These are phyloP conservation scores for Candida nanaspora DNA, from an alignment of 805 yeast genomes.

Conservation along the genomic window DNA sequence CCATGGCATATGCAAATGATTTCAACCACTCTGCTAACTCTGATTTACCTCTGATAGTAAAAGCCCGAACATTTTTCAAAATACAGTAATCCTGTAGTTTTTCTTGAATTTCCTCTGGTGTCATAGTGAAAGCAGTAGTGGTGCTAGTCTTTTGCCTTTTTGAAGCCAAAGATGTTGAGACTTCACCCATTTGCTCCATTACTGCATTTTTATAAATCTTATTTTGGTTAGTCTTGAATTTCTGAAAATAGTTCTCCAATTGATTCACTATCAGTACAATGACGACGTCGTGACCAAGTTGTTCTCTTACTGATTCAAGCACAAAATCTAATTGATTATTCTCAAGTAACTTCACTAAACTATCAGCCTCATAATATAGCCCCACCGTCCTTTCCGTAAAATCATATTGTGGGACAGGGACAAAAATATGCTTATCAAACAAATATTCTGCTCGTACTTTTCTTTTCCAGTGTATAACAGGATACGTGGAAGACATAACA, in stretches of 20 bases:
- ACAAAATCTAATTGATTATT: slow-evolving; percentile 18
- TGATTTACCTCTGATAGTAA: slow-evolving; percentile 37
- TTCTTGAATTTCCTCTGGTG: slow-evolving; percentile 30
- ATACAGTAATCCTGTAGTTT: slow-evolving; percentile 40
- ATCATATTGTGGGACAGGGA: slow-evolving; percentile 39
- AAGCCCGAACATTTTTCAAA: slow-evolving; percentile 38
- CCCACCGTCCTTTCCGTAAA: slow-evolving; percentile 37
- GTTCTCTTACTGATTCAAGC: slow-evolving; percentile 14
- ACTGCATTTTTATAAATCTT: slow-evolving; percentile 31
- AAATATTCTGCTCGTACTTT: slow-evolving; percentile 42
- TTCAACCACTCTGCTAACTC: slow-evolving; percentile 48
- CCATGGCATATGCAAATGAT: slow-evolving; percentile 50
- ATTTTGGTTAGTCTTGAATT: slow-evolving; percentile 38
- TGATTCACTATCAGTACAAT: slow-evolving; percentile 42
- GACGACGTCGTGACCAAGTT: slow-evolving; percentile 16
- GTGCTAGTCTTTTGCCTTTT: slow-evolving; percentile 4
- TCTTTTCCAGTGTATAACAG: slow-evolving; percentile 47
- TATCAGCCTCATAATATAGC: slow-evolving; percentile 39
- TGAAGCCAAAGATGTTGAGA: background rate
- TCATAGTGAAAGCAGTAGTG: slow-evolving; percentile 4
- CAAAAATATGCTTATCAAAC: slow-evolving; percentile 39
- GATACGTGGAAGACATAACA: slow-evolving; percentile 23
- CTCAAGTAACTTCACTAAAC: slow-evolving; percentile 30
- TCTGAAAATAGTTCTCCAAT: slow-evolving; percentile 37
- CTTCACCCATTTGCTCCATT: slow-evolving; percentile 10